Conservation (phyloP, 441 rosid genomes). For the Gossypium lobatum region DNA sequence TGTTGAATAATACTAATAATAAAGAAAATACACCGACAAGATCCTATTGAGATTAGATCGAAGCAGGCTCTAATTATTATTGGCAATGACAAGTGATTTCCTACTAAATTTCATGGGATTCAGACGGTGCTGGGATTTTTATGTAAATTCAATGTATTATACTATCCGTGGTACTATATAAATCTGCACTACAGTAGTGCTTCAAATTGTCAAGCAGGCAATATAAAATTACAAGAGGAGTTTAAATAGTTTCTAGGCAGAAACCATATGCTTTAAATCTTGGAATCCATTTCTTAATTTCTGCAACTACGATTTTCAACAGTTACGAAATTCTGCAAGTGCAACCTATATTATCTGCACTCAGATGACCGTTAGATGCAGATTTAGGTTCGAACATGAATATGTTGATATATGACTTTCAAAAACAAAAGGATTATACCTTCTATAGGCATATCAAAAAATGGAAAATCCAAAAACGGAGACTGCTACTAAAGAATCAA, state of each 20-base stretch:
- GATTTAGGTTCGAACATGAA: neutral
- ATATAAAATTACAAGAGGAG: conserved; percentile 10
- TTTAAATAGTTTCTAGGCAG: neutral
- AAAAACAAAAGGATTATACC: too few species aligned
- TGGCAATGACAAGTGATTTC: conserved; percentile 8
- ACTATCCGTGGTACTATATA: conserved; percentile 24
- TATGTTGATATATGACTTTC: neutral
- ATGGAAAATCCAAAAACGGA: neutral
- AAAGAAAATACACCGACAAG: conserved; percentile 6
- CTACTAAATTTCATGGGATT: conserved; percentile 15
- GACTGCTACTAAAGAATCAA: conserved; percentile 9
- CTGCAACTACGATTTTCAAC: neutral
- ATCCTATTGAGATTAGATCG: neutral
- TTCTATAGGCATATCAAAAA: too few species aligned
- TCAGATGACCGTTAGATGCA: neutral
- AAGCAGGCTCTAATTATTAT: neutral
- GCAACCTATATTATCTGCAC: neutral
- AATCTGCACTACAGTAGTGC: conserved; percentile 23
- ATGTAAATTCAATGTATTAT: neutral
- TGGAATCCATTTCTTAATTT: neutral
- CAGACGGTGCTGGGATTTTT: conserved; percentile 6
- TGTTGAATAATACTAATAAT: neutral
- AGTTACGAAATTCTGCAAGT: neutral
- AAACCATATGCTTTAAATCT: neutral
- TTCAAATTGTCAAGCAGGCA: conserved; percentile 20